Base-by-base conservation (phyloP, 2,329 filamentous ascomycete species). In the Exophiala phaeomuriformis region DNA sequence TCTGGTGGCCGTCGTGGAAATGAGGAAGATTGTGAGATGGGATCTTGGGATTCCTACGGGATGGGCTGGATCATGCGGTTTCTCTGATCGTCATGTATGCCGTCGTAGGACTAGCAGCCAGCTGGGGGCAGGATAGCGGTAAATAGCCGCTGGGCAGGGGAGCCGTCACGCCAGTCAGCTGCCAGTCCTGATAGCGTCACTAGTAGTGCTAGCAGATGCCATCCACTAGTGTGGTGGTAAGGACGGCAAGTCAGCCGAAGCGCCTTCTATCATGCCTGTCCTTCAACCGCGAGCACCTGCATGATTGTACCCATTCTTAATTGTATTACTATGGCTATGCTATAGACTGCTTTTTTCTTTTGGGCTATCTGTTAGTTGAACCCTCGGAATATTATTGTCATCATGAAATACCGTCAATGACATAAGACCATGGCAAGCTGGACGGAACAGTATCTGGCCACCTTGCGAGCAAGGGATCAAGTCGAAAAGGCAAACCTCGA, bases 361-460 rank as follows among this genome's bases (percentile, higher is more conserved):
- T 19, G 19, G 19, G 19, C 19, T 19, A 19, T 19, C 19, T 19
- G 19, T 19, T 19, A 19, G 19, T 19, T 19, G 19, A 19, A 2
- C 19, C 19, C 19, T 19, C 19, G 19, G 19, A 19, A 19, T 19
- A 19, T 19, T 2, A 19, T 19, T 19, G 19, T 19, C 19, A 19
- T 19, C 19, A 19, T 19, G 43, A 35, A 33, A n/a, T n/a, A 12
- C 19, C n/a, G 31, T 49, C 47, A 35, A 50, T 61, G 48, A 52
- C 19, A 19, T 19, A 19, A 19, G 40, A 55, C 46, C 51, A 82
- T 83, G 80, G 77, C 81, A 59, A 81, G 80, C 74, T 94, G 90
- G 87, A 80, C 84, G 65, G 83, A 87, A 61, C 86, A 94, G 65
- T 96, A 95, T 69, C 76, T 88, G 58, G 76, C 81, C 57, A 85